These are phyloP conservation scores for Arabidopsis hybrid DNA, from an alignment of 441 rosid genomes.

Conservation along the genomic window DNA sequence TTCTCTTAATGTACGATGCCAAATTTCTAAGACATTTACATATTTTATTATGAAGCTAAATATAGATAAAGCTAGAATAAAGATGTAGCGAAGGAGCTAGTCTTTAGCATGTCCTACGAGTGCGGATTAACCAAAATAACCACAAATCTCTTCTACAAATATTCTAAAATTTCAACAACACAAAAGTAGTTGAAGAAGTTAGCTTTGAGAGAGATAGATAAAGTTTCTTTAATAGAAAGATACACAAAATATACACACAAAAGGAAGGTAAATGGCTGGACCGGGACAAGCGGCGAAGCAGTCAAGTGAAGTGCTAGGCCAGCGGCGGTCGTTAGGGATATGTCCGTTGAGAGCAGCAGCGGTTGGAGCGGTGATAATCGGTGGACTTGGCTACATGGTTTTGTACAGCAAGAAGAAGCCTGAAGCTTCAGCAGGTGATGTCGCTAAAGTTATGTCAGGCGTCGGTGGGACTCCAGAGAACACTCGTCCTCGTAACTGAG, in stretches of 20 bases:
- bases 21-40: background rate
- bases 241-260: background rate
- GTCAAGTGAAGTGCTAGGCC: slow-evolving; percentile 45
- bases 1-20: slow-evolving; percentile 1
- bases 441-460: slow-evolving; percentile 63
- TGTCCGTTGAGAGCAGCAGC: slow-evolving; percentile 45
- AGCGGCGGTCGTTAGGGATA: slow-evolving; percentile 30
- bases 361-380: slow-evolving; percentile 44
- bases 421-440: slow-evolving; percentile 70
- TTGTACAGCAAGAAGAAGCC: slow-evolving; percentile 69
- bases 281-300: slow-evolving; percentile 46
- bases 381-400: slow-evolving; percentile 56
- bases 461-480: slow-evolving; percentile 45
- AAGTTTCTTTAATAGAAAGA: slow-evolving; percentile 1
- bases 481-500: slow-evolving; percentile 58
- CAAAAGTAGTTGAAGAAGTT: slow-evolving; percentile 3
- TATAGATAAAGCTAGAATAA: slow-evolving; percentile 13
- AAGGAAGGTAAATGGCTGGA: slow-evolving; percentile 41
- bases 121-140: slow-evolving; percentile 27
- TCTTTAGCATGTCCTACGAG: slow-evolving; percentile 39
- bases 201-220: slow-evolving; percentile 15
- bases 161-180: slow-evolving; percentile 25
- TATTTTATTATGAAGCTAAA: slow-evolving; percentile 14
- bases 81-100: slow-evolving; percentile 28
- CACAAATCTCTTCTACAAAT: slow-evolving; percentile 40